Base-by-base conservation (phyloP, 805 yeast genomes). In the Limtongia smithiae region DNA sequence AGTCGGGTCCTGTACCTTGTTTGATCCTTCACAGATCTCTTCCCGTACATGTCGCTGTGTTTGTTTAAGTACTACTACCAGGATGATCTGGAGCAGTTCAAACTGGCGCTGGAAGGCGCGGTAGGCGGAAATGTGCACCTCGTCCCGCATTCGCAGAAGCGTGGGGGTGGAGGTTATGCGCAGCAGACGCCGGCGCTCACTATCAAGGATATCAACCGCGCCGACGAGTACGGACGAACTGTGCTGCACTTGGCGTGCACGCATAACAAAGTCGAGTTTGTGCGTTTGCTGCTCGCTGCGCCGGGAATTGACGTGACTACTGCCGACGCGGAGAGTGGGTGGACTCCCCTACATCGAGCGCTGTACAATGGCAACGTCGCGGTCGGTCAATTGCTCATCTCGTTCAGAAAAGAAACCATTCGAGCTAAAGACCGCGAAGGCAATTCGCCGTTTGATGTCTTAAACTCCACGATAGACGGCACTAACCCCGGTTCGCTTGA, bases 281-380 rank as follows among this genome's bases (percentile, higher is more conserved):
- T 85, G 15, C 60, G 66, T 7, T 68, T 69, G 20, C 55, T 84
- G 6, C 64, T 83, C 34, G 71, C 70, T 44, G 74, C 76, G 54
- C 72, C 75, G 7, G 72, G 74, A 15, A 61, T 77, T 20, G 79
- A 80, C 45, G 57, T 74, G 1, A 58, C 67, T 2, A 60, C 75
- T 0, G 66, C 71, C 1, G 96, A 90, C 64, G 70, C 70, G 44
- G 96, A 89, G 65, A 86, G 79, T 62, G 84, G 87, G 1, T 89
- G 94, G 83, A 84, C 85, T 37, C 79, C 87, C 22, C 70, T 90
- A 25, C 96, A 90, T 65, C 77, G 80, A 51, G 79, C 88, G 3
- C 68, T 85, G 12, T 78, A 71, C 56, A 68, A 76, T 54, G 84
- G 80, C 30, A 72, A 82, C 46, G 67, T 82, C 36, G 61, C 74